phyloP scores from a whole-genome alignment of 306 rosid species.

The Vigna hirtella region DNA sequence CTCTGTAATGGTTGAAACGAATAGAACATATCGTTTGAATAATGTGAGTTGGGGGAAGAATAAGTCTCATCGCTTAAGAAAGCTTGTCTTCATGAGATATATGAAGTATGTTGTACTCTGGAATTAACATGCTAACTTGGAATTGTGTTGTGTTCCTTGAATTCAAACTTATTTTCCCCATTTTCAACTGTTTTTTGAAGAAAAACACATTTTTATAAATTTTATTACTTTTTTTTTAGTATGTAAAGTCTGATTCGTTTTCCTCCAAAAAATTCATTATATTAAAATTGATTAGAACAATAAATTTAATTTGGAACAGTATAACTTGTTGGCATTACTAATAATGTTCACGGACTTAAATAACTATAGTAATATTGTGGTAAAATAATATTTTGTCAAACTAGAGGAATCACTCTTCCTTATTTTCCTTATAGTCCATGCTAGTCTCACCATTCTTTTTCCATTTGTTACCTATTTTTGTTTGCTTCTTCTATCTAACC shows the following conservation, averaged over 20 bases:
- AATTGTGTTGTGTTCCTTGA: neutral
- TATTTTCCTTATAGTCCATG: neutral
- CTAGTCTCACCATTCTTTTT: neutral
- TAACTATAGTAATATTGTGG: neutral
- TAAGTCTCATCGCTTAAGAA: neutral
- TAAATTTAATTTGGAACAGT: too few relatives aligned
- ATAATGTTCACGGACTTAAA: neutral
- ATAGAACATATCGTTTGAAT: neutral
- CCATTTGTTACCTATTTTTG: neutral
- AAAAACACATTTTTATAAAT: too few relatives aligned
- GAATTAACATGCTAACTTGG: neutral
- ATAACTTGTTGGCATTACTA: neutral
- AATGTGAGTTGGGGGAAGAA: neutral
- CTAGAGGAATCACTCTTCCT: neutral
- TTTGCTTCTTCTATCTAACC: conserved; percentile 30
- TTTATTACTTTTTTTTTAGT: too few relatives aligned
- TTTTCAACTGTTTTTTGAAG: too few relatives aligned
- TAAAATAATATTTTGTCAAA: neutral
- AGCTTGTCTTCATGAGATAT: neutral
- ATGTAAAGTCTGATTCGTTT: too few relatives aligned
- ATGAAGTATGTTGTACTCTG: neutral
- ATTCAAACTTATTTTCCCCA: too few relatives aligned
- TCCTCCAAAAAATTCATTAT: too few relatives aligned
- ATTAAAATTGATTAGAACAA: too few relatives aligned
- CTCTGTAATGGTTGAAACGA: neutral